These are phyloP conservation scores for Schizothecium vesticola DNA, from an alignment of 495 filamentous ascomycete genomes.

Conservation along the genomic window DNA sequence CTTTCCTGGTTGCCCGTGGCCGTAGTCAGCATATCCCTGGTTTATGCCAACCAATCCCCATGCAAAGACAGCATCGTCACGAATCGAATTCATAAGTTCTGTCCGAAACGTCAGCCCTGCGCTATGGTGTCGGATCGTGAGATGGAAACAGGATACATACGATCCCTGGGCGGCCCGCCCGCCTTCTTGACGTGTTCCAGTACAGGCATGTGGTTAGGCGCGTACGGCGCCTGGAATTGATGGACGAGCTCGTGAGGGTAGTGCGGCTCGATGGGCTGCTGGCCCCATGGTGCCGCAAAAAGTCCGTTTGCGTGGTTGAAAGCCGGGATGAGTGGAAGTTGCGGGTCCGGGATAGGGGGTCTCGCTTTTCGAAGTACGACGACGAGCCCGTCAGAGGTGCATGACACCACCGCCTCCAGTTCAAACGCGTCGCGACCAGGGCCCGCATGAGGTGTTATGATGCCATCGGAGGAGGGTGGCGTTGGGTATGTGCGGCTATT, in stretches of 20 bases:
- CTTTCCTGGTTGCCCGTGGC: constrained; percentile 55
- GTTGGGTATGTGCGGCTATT: constrained; percentile 4
- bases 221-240: constrained; percentile 38
- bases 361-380: constrained; percentile 74
- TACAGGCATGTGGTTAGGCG: constrained; percentile 41
- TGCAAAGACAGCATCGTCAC: constrained; percentile 78
- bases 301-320: constrained; percentile 59
- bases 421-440: constrained; percentile 40
- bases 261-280: constrained; percentile 48
- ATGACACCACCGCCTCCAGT: constrained; percentile 83
- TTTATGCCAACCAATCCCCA: constrained; percentile 82
- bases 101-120: neutral
- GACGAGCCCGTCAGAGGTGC: constrained; percentile 83
- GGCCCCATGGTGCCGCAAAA: constrained; percentile 74
- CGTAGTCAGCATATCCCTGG: constrained; percentile 61
- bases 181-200: constrained; percentile 40
- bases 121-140: neutral
- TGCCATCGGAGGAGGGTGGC: constrained; percentile 1
- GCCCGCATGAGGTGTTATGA: neutral
- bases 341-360: constrained; percentile 57
- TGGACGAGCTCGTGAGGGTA: constrained; percentile 39
- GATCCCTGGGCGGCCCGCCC: constrained; percentile 49
- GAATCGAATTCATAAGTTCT: constrained; percentile 72
- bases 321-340: constrained; percentile 40
- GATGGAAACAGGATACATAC: constrained; percentile 9